Conservation (phyloP, 139 green algal genomes). For the Coelastrella sp. region DNA sequence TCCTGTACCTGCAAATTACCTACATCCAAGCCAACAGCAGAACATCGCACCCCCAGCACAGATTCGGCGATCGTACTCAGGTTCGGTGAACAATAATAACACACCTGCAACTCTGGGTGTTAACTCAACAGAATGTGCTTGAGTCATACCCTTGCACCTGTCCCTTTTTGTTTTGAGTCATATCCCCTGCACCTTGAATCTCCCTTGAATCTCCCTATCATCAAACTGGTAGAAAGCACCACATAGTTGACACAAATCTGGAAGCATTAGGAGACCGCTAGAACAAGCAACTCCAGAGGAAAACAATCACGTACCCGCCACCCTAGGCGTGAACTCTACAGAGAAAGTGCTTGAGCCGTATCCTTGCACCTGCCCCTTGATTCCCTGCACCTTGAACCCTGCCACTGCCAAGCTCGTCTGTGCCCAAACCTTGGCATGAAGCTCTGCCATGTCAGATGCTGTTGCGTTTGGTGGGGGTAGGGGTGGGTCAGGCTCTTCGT, state of each 20-base stretch:
- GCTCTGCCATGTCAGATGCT: constrained; percentile 31
- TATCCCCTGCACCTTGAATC: constrained; percentile 52
- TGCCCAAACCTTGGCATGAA: constrained; percentile 14
- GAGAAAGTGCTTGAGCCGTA: constrained; percentile 51
- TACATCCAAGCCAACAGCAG: too few relatives aligned
- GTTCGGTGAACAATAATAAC: too few relatives aligned
- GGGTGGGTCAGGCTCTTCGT: background rate
- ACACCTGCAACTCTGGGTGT: constrained; percentile 33
- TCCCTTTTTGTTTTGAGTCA: too few relatives aligned
- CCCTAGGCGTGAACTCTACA: constrained; percentile 57
- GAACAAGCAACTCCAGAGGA: too few relatives aligned
- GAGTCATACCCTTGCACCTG: constrained; percentile 54
- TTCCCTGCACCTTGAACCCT: constrained; percentile 52
- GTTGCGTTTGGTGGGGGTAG: constrained; percentile 32
- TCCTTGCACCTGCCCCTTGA: constrained; percentile 51
- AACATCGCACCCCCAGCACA: too few relatives aligned
- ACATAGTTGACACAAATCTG: too few relatives aligned
- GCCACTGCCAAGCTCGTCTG: constrained; percentile 24
- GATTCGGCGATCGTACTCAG: too few relatives aligned
- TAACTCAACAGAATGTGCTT: constrained; percentile 57
- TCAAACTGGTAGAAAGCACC: background rate
- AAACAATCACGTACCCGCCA: background rate
- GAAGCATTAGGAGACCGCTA: too few relatives aligned
- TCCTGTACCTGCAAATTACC: too few relatives aligned
- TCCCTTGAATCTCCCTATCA: constrained; percentile 40